A percentile compares a stretch with the other conserved stretches of the same genome.
Evolutionary conservation across 2,329 filamentous ascomycete species (phyloP).

Genomic region (Thermomyces lanuginosus): DNA sequence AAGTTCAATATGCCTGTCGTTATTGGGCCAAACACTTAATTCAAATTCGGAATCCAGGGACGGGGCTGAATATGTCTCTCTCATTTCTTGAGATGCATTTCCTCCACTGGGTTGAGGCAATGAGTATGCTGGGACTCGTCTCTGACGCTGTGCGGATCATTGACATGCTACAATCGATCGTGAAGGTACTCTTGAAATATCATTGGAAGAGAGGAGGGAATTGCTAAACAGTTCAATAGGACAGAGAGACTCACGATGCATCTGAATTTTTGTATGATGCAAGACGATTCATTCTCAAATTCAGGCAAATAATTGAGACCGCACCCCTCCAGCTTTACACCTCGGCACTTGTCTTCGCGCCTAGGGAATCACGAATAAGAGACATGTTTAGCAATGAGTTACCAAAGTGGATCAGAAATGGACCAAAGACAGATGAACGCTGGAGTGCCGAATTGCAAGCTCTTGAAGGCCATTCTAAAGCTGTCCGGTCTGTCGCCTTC

Average conservation of each 20-base stretch:
- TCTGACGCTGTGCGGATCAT: slow-evolving; percentile 4
- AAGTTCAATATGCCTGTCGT: slow-evolving; percentile 11
- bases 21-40: slow-evolving; percentile 14
- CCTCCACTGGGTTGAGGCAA: neutral
- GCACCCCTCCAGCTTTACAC: slow-evolving; percentile 22
- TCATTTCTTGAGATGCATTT: neutral
- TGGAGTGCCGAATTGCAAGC: slow-evolving; percentile 13
- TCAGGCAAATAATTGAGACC: slow-evolving; percentile 12
- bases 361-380: slow-evolving; percentile 12
- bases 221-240: slow-evolving; percentile 5
- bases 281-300: slow-evolving; percentile 15
- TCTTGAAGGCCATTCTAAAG: slow-evolving; percentile 10
- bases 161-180: slow-evolving; percentile 6
- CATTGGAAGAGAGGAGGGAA: too few species aligned
- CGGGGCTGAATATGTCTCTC: neutral
- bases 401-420: slow-evolving; percentile 7
- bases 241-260: slow-evolving; percentile 4
- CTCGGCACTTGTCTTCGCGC: slow-evolving; percentile 18
- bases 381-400: slow-evolving; percentile 9
- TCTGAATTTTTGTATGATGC: slow-evolving; percentile 16
- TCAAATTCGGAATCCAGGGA: slow-evolving; percentile 3
- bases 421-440: slow-evolving; percentile 4
- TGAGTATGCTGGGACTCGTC: neutral
- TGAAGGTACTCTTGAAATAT: slow-evolving; percentile 3
- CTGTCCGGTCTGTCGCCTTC: slow-evolving; percentile 6